Evolutionary conservation across 176 grass and related monocot species (phyloP).

Genomic region (Dendrocalamus sinicus): DNA sequence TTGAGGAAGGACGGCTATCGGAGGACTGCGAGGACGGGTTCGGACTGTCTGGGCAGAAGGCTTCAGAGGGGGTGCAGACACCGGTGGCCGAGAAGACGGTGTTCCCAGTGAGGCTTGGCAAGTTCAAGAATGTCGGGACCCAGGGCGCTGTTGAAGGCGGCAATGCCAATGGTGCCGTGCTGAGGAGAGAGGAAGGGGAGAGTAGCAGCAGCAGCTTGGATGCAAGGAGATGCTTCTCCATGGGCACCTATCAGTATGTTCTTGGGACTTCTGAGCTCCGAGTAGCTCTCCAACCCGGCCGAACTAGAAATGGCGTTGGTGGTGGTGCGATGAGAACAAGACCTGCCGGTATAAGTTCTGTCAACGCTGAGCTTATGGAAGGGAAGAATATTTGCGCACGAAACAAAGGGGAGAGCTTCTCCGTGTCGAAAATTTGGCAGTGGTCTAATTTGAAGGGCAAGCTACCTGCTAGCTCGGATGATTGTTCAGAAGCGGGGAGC

Average conservation of each 20-base stretch:
- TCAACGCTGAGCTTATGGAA: slow-evolving; percentile 62
- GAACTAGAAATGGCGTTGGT: slow-evolving; percentile 32
- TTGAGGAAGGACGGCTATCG: slow-evolving; percentile 48
- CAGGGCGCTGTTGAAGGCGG: slow-evolving; percentile 45
- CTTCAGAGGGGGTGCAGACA: slow-evolving; percentile 33
- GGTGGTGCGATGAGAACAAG: slow-evolving; percentile 43
- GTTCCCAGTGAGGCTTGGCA: slow-evolving; percentile 84
- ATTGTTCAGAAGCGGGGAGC: slow-evolving; percentile 55
- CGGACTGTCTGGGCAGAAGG: slow-evolving; percentile 37
- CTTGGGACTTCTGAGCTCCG: slow-evolving; percentile 68
- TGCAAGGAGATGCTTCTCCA: slow-evolving; percentile 90
- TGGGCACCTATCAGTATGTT: slow-evolving; percentile 93
- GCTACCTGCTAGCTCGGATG: slow-evolving; percentile 59
- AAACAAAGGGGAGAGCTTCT: slow-evolving; percentile 87
- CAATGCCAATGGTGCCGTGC: slow-evolving; percentile 33
- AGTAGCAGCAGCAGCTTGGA: slow-evolving; percentile 75
- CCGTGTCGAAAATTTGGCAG: slow-evolving; percentile 91
- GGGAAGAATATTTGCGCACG: slow-evolving; percentile 68
- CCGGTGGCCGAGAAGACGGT: slow-evolving; percentile 58
- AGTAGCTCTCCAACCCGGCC: slow-evolving; percentile 61
- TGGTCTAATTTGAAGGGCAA: slow-evolving; percentile 77
- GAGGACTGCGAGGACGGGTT: slow-evolving; percentile 45
- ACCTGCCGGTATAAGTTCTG: slow-evolving; percentile 42
- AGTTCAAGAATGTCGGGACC: slow-evolving; percentile 76
- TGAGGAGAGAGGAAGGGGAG: slow-evolving; percentile 74